Evolutionary conservation across 2,329 filamentous ascomycete genomes (phyloP).

Genomic region (Penicillium vulpinum): DNA sequence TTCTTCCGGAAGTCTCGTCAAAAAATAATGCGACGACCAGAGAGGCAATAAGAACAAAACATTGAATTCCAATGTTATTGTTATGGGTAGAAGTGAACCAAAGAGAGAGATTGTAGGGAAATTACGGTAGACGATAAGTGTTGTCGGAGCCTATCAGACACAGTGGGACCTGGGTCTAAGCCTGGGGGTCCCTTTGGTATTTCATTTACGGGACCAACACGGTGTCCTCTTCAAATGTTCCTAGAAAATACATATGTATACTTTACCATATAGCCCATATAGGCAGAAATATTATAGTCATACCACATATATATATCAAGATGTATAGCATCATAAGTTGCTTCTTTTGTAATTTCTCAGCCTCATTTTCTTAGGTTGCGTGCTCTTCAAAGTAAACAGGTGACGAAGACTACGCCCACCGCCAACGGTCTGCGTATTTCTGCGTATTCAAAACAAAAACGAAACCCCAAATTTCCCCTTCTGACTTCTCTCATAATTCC

Average conservation of each 20-base stretch:
- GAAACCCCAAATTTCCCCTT: conserved; percentile 15
- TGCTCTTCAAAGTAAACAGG: conserved; percentile 18
- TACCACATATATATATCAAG: not conserved
- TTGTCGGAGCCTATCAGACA: conserved; percentile 5
- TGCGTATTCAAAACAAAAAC: conserved; percentile 38
- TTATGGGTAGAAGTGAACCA: not conserved
- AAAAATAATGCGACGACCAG: conserved; percentile 16
- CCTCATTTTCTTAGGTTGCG: not conserved
- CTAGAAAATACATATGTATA: not conserved
- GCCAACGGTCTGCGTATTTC: conserved; percentile 36
- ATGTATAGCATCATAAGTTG: not conserved
- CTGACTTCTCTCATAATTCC: conserved; percentile 12
- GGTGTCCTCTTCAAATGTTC: conserved; percentile 11
- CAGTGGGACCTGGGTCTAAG: not conserved
- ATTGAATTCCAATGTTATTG: too few species aligned
- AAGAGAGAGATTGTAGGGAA: not conserved
- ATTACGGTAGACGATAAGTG: conserved; percentile 3
- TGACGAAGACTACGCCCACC: conserved; percentile 42
- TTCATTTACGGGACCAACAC: conserved; percentile 13
- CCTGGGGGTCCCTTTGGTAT: not conserved
- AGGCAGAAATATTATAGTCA: conserved; percentile 11
- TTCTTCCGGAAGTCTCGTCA: conserved; percentile 37
- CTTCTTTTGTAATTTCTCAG: not conserved
- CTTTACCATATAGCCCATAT: not conserved
- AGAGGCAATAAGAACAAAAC: not conserved